Evolutionary conservation across 768 basidiomycete genomes (phyloP).

Genomic region (Trametes gibbosa): DNA sequence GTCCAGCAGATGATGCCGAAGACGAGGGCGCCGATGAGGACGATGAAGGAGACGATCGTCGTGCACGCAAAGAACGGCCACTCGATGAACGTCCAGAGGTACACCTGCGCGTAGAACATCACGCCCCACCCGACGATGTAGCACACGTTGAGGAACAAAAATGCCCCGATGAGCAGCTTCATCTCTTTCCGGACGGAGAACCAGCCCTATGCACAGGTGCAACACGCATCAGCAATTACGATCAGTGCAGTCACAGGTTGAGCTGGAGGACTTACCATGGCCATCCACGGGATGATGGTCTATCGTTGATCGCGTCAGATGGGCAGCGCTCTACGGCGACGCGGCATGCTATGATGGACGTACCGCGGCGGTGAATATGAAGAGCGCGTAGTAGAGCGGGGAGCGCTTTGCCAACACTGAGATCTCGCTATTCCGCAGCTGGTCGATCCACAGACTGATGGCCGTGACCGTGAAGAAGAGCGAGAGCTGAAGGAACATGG

Average conservation of each 20-base stretch:
- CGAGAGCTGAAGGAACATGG: slow-evolving; percentile 53
- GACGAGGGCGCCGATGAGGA: slow-evolving; percentile 36
- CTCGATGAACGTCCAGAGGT: slow-evolving; percentile 29
- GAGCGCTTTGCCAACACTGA: slow-evolving; percentile 40
- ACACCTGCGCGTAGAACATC: slow-evolving; percentile 31
- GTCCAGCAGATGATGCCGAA: slow-evolving; percentile 48
- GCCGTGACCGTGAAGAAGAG: slow-evolving; percentile 49
- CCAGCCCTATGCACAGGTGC: slow-evolving; percentile 51
- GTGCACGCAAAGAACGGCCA: slow-evolving; percentile 54
- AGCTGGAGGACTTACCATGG: slow-evolving; percentile 40
- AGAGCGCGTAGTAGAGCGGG: slow-evolving; percentile 40
- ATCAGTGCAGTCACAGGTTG: not conserved
- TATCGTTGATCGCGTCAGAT: slow-evolving; percentile 13
- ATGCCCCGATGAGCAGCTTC: slow-evolving; percentile 39
- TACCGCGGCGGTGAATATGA: slow-evolving; percentile 46
- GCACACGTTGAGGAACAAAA: slow-evolving; percentile 40
- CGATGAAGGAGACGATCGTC: slow-evolving; percentile 40
- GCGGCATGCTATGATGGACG: slow-evolving; percentile 25
- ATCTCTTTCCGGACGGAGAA: slow-evolving; percentile 48
- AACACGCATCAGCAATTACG: too few relatives aligned
- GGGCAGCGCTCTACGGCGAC: too few relatives aligned
- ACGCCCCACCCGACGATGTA: slow-evolving; percentile 29
- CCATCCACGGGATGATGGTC: slow-evolving; percentile 52
- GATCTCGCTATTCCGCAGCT: slow-evolving; percentile 48
- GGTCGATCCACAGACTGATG: slow-evolving; percentile 56